phyloP scores from a whole-genome alignment of 2,329 filamentous ascomycete species.

The Ophiostoma ulmi region DNA sequence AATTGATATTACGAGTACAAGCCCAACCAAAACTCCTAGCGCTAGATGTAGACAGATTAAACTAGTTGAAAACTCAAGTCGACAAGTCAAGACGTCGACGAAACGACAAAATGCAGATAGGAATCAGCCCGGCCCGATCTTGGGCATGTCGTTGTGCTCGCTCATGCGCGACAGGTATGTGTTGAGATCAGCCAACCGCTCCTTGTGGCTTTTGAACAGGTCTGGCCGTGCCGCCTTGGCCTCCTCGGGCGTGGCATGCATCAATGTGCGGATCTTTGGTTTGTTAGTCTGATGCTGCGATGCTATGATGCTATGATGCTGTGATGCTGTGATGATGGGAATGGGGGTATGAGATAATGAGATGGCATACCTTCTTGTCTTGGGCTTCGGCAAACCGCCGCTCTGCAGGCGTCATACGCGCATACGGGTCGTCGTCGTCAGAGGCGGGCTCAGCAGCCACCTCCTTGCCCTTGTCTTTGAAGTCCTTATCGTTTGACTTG shows the following conservation, averaged over 20 bases:
- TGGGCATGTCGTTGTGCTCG: constrained; percentile 95
- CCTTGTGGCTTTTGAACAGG: constrained; percentile 92
- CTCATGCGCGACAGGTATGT: constrained; percentile 85
- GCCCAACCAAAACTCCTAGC: background rate
- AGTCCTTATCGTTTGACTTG: background rate
- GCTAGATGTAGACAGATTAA: background rate
- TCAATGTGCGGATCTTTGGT: constrained; percentile 63
- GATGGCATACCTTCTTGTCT: constrained; percentile 58
- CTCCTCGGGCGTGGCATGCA: constrained; percentile 53
- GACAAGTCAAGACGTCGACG: too few relatives aligned
- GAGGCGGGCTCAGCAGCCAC: background rate
- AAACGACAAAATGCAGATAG: background rate
- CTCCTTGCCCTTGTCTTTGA: constrained; percentile 26
- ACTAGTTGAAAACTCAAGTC: background rate
- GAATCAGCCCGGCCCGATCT: constrained; percentile 54
- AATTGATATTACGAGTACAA: background rate
- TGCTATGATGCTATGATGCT: too few relatives aligned
- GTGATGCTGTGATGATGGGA: too few relatives aligned
- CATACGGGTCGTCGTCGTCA: constrained; percentile 26
- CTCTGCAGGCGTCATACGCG: constrained; percentile 77
- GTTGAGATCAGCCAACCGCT: constrained; percentile 92
- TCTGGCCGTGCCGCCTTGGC: constrained; percentile 53
- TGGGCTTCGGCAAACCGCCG: constrained; percentile 72
- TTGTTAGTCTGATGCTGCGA: background rate
- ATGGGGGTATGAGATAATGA: background rate